Percentiles rank a stretch among this genome's conserved stretches.
Evolutionary conservation across 73 alveolate genomes (phyloP).

Genomic region (Paramecium sexaurelia): DNA sequence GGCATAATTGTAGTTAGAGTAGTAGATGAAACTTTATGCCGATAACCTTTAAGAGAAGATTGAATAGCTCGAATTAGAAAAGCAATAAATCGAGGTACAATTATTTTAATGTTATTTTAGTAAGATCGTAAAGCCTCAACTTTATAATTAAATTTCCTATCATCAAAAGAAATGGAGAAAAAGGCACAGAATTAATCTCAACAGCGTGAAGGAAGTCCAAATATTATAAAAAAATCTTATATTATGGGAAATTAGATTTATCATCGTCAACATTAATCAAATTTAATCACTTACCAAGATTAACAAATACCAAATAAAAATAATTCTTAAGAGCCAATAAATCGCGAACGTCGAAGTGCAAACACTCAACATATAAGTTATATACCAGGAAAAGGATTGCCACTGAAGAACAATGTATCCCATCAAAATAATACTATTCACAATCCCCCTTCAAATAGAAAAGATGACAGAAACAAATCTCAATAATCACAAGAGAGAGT

Average conservation of each 20-base stretch:
- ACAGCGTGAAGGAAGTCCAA: background rate
- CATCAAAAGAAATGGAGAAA: background rate
- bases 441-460: slow-evolving; percentile 13
- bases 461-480: background rate
- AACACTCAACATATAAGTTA: slow-evolving; percentile 7
- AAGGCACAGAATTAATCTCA: background rate
- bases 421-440: background rate
- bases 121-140: background rate
- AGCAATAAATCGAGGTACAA: background rate
- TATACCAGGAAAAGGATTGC: slow-evolving; percentile 9
- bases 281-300: background rate
- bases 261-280: slow-evolving; percentile 24
- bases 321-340: background rate
- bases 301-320: background rate
- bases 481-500: slow-evolving; percentile 5
- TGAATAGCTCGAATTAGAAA: background rate
- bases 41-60: background rate
- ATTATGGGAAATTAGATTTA: background rate
- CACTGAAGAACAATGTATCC: background rate
- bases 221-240: background rate
- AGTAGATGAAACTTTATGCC: background rate
- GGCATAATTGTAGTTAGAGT: background rate
- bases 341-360: slow-evolving; percentile 15
- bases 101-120: background rate
- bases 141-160: background rate